Conservation (phyloP, 2,329 filamentous ascomycete genomes). For the Colletotrichum eremochloae region DNA sequence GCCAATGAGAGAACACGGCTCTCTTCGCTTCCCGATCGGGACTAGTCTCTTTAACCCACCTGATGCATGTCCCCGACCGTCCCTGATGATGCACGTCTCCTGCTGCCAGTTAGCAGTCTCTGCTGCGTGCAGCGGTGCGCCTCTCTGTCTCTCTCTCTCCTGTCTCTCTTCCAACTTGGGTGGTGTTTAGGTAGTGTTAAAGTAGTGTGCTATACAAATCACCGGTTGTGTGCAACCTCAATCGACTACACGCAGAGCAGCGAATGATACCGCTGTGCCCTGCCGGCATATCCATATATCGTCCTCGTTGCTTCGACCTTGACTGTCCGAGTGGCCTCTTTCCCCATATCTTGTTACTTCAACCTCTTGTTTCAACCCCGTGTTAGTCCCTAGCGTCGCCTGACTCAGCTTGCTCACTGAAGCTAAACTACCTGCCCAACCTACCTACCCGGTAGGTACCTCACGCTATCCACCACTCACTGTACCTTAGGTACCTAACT, state of each 20-base stretch:
- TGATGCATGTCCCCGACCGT: conserved; percentile 27
- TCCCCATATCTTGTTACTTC: not conserved
- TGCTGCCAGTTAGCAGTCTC: conserved; percentile 1
- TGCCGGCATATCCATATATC: not conserved
- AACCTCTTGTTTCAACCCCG: conserved; percentile 23
- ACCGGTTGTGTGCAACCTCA: not conserved
- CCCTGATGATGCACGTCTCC: conserved; percentile 40
- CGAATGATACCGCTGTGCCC: not conserved
- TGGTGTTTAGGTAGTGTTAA: not conserved
- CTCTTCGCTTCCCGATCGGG: not conserved
- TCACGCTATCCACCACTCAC: not conserved
- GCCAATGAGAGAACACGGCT: conserved; percentile 21
- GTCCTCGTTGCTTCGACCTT: conserved; percentile 1
- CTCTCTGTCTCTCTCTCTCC: not conserved
- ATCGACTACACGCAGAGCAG: not conserved
- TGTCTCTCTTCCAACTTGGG: not conserved
- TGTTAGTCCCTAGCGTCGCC: conserved; percentile 2
- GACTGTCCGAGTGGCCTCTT: conserved; percentile 1
- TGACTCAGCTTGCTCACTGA: conserved; percentile 38
- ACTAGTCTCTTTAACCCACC: conserved; percentile 17
- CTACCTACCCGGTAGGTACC: not conserved
- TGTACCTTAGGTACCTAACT: not conserved
- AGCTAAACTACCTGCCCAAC: not conserved
- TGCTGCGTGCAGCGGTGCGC: conserved; percentile 1
- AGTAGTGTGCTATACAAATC: not conserved